Conservation (phyloP, 805 yeast species). For the Ogataea ramenticola region DNA sequence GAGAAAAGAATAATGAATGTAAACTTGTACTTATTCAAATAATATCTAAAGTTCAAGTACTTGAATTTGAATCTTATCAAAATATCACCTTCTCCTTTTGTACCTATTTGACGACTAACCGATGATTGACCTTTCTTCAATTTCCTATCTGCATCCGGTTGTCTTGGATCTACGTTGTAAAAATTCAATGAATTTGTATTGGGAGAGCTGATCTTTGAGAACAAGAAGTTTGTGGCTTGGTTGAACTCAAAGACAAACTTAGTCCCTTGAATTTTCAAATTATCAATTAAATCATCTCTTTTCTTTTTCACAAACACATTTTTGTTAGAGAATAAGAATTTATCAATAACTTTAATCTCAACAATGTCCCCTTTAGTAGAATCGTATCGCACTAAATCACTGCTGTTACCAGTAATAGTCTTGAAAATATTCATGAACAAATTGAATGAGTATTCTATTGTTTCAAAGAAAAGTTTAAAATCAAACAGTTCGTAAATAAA, state of each 20-base stretch:
- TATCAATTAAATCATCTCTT: not conserved
- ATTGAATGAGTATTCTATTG: too few species aligned
- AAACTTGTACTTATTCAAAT: not conserved
- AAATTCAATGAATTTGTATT: too few species aligned
- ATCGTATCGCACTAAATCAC: too few species aligned
- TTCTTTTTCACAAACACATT: not conserved
- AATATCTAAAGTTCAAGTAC: not conserved
- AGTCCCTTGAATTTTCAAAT: conserved; percentile 7
- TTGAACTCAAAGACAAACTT: conserved; percentile 18
- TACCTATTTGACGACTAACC: not conserved
- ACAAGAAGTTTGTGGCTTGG: not conserved
- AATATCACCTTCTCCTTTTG: not conserved
- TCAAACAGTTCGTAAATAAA: not conserved
- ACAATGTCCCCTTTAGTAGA: not conserved
- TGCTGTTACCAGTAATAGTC: too few species aligned
- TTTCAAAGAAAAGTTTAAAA: too few species aligned
- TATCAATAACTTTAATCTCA: not conserved
- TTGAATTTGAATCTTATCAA: not conserved
- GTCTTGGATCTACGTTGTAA: too few species aligned
- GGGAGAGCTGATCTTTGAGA: not conserved
- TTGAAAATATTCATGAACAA: too few species aligned
- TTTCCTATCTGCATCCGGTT: too few species aligned
- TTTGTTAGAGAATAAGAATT: not conserved
- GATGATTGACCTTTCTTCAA: too few species aligned
- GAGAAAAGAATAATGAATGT: not conserved